phyloP scores from a whole-genome alignment of 306 rosid species.

The Prunus davidiana region DNA sequence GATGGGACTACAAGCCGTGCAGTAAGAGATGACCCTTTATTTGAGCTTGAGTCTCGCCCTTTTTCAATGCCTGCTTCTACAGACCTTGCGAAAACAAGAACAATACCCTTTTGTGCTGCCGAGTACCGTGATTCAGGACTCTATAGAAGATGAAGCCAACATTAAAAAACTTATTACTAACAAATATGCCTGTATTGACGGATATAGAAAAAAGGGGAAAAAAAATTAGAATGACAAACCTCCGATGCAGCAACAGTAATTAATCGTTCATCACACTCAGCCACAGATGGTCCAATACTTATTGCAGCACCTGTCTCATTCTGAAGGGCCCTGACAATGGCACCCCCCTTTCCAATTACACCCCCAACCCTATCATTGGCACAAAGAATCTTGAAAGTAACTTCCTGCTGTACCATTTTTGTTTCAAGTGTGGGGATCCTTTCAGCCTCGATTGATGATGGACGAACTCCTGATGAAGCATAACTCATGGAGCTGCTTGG shows the following conservation, averaged over 20 bases:
- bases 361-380: constrained; percentile 82
- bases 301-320: constrained; percentile 87
- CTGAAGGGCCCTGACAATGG: constrained; percentile 75
- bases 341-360: constrained; percentile 91
- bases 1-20: constrained; percentile 76
- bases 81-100: constrained; percentile 82
- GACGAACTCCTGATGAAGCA: constrained; percentile 54
- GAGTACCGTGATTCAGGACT: constrained; percentile 80
- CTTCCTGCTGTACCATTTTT: constrained; percentile 51
- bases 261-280: constrained; percentile 75
- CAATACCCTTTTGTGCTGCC: constrained; percentile 82
- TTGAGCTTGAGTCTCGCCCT: constrained; percentile 54
- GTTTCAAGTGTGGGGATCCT: constrained; percentile 50
- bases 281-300: constrained; percentile 59
- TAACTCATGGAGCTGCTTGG: constrained; percentile 54
- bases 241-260: constrained; percentile 78
- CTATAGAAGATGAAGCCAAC: constrained; percentile 37
- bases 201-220: not conserved
- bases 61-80: constrained; percentile 67
- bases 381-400: constrained; percentile 77
- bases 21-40: constrained; percentile 52
- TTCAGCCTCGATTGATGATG: constrained; percentile 54
- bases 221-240: constrained; percentile 39
- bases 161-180: constrained; percentile 6
- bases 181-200: constrained; percentile 9